Percentiles rank a stretch among this genome's conserved stretches.
These are phyloP conservation scores for Rhodocollybia butyracea DNA, from an alignment of 768 basidiomycete species.

Conservation along the genomic window DNA sequence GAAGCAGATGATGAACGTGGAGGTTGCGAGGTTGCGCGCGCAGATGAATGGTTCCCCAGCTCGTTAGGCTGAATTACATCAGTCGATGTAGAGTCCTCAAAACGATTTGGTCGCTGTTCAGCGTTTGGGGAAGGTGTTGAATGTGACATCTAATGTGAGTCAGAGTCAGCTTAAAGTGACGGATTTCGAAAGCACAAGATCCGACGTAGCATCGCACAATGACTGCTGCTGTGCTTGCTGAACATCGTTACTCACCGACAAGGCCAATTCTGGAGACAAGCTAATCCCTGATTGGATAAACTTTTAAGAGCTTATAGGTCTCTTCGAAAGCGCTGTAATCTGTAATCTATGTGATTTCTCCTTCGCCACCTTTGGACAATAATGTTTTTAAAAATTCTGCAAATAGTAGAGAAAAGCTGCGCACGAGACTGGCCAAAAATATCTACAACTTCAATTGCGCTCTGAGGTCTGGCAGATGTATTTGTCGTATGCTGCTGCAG, in stretches of 20 bases:
- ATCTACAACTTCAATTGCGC: background rate
- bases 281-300: background rate
- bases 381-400: background rate
- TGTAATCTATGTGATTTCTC: background rate
- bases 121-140: conserved; percentile 3
- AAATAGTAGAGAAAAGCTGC: background rate
- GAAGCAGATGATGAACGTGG: conserved; percentile 2
- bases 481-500: no score
- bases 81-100: background rate
- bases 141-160: background rate
- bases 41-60: background rate
- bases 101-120: conserved; percentile 1
- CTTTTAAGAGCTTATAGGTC: background rate
- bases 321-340: background rate
- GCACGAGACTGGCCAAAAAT: background rate
- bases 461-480: background rate
- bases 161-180: background rate
- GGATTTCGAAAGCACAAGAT: background rate
- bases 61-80: background rate
- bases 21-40: conserved; percentile 8
- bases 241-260: background rate
- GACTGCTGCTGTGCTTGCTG: background rate
- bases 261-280: background rate
- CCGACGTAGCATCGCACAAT: background rate
- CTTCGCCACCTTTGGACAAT: background rate